These are phyloP conservation scores for Pseudoscleropodium purum DNA, from an alignment of 225 moss, liverwort and hornwort genomes.

Conservation along the genomic window DNA sequence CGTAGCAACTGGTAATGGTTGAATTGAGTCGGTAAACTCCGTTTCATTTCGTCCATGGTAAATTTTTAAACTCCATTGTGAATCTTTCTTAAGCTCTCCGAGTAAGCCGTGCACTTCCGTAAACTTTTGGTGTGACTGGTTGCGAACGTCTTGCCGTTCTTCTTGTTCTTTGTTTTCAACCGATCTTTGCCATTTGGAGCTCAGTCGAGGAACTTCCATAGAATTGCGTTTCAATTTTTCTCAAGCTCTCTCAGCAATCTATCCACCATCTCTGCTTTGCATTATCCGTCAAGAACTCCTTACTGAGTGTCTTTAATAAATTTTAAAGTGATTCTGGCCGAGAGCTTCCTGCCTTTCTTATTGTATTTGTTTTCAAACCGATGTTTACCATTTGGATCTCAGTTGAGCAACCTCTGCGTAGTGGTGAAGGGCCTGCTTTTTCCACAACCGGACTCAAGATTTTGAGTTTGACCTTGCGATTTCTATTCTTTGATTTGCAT, in stretches of 20 bases:
- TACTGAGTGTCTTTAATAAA: no score
- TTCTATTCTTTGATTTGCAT: not conserved
- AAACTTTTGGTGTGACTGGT: not conserved
- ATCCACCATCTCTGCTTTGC: not conserved
- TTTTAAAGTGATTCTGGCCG: not conserved
- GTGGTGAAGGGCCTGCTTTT: not conserved
- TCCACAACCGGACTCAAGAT: not conserved
- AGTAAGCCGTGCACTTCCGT: not conserved
- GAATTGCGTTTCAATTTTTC: not conserved
- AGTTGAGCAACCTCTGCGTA: not conserved
- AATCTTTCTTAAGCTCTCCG: not conserved
- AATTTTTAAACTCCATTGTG: not conserved
- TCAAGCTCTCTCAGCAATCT: not conserved
- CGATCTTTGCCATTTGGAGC: not conserved
- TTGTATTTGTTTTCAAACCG: not conserved
- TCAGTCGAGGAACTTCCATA: not conserved
- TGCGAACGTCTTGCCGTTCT: not conserved
- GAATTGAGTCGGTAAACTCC: not conserved
- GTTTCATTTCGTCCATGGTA: not conserved
- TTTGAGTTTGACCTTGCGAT: not conserved
- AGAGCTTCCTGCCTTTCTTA: not conserved
- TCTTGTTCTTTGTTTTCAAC: not conserved
- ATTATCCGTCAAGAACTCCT: not conserved
- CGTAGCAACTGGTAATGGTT: not conserved
- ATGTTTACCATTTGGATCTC: not conserved